Evolutionary conservation across 306 rosid species (phyloP).

Genomic region (Luffa acutangula): DNA sequence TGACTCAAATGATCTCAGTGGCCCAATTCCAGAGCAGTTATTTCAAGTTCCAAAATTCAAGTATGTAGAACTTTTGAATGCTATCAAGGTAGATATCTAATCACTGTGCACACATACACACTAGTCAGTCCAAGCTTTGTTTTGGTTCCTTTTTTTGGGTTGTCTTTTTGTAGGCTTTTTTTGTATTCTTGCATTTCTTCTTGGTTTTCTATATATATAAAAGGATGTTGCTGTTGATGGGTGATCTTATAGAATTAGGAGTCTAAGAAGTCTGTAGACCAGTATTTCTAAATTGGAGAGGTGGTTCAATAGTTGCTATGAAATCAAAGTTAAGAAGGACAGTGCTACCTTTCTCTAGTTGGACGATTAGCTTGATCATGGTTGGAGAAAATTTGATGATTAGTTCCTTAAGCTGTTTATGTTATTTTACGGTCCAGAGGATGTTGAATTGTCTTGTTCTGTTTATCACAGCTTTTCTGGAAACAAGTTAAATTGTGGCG

Average conservation of each 20-base stretch:
- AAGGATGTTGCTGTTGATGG: not conserved
- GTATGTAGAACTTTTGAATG: conserved; percentile 32
- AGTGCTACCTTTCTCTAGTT: not conserved
- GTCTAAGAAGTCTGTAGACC: not conserved
- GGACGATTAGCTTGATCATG: not conserved
- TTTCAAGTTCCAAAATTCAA: conserved; percentile 58
- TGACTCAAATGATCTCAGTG: conserved; percentile 57
- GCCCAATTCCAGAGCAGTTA: conserved; percentile 62
- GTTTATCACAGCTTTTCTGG: conserved; percentile 70
- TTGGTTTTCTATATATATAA: not conserved
- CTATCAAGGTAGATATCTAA: not conserved
- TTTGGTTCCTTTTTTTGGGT: not conserved
- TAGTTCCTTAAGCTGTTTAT: not conserved
- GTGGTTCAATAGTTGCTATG: not conserved
- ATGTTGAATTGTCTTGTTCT: not conserved
- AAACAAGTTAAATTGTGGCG: conserved; percentile 64
- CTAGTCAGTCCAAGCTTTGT: not conserved
- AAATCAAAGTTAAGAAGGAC: not conserved
- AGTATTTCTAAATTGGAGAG: not conserved
- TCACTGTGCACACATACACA: not conserved
- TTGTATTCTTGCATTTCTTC: not conserved
- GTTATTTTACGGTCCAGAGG: not conserved
- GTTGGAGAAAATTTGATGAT: not conserved
- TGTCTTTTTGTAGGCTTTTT: not conserved
- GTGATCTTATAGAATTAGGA: not conserved